Conservation (phyloP, 768 basidiomycete genomes). For the Tulasnella sp. region DNA sequence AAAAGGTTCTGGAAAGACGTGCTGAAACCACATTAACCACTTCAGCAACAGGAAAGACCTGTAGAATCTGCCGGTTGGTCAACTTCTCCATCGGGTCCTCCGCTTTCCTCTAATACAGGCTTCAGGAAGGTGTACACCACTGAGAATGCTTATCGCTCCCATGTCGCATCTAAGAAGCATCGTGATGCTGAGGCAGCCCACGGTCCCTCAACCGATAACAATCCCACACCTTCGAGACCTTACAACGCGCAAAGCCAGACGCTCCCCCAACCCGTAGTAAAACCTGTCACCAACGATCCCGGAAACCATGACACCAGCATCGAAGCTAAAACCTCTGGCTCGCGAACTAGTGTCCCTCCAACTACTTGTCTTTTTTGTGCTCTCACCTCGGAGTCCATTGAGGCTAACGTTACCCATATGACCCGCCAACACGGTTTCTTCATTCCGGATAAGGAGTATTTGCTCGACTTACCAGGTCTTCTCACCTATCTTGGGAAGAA, state of each 20-base stretch:
- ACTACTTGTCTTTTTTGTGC: conserved; percentile 85
- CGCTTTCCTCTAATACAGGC: not conserved
- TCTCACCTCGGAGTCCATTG: conserved; percentile 46
- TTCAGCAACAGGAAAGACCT: conserved; percentile 56
- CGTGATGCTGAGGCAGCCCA: conserved; percentile 64
- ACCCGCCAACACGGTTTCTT: conserved; percentile 84
- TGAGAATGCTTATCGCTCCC: conserved; percentile 83
- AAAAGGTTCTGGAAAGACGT: conserved; percentile 78
- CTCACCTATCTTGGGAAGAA: conserved; percentile 86
- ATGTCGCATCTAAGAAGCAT: conserved; percentile 86
- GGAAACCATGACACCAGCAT: conserved; percentile 37
- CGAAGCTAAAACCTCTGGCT: conserved; percentile 69
- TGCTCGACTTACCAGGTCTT: conserved; percentile 78
- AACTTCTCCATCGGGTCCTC: not conserved
- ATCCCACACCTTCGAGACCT: not conserved
- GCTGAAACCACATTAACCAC: conserved; percentile 68
- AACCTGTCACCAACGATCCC: not conserved
- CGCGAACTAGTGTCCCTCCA: conserved; percentile 57
- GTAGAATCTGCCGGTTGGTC: conserved; percentile 79
- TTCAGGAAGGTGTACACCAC: conserved; percentile 82
- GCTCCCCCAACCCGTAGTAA: not conserved
- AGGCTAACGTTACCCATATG: conserved; percentile 83
- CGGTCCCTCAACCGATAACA: conserved; percentile 25
- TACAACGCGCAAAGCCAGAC: not conserved
- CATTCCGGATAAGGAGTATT: conserved; percentile 88